Conservation (phyloP, 208 protist genomes). For the Angomonas ambiguus region DNA sequence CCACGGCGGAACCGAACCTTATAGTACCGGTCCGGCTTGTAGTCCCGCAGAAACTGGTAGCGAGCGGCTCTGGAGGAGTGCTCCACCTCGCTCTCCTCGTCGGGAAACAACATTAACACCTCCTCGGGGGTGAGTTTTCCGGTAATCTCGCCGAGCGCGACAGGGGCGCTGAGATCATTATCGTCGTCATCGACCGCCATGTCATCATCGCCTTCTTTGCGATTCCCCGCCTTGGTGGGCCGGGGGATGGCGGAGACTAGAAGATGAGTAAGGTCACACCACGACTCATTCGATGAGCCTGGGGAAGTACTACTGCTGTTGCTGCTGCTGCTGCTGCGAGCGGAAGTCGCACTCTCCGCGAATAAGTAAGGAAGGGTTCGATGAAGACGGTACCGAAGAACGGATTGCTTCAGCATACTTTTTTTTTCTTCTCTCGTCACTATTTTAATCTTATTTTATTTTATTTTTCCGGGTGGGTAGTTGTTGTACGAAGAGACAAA, state of each 20-base stretch:
- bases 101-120: background rate
- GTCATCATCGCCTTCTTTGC: background rate
- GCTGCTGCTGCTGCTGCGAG: too few species aligned
- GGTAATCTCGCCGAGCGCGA: background rate
- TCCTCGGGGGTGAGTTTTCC: background rate
- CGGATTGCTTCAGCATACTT: background rate
- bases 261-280: background rate
- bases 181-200: background rate
- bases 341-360: background rate
- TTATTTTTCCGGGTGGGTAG: background rate
- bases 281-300: background rate
- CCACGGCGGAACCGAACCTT: background rate
- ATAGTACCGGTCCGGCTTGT: conserved; percentile 1
- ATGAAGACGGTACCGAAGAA: background rate
- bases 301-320: background rate
- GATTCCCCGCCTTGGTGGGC: background rate
- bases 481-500: too few species aligned
- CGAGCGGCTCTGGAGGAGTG: background rate
- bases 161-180: background rate
- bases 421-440: conserved; percentile 1
- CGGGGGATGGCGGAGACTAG: background rate
- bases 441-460: background rate
- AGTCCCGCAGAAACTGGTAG: background rate
- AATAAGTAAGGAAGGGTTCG: conserved; percentile 11
- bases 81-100: background rate